Conservation (phyloP, 768 basidiomycete genomes). For the Daedalea quercina region DNA sequence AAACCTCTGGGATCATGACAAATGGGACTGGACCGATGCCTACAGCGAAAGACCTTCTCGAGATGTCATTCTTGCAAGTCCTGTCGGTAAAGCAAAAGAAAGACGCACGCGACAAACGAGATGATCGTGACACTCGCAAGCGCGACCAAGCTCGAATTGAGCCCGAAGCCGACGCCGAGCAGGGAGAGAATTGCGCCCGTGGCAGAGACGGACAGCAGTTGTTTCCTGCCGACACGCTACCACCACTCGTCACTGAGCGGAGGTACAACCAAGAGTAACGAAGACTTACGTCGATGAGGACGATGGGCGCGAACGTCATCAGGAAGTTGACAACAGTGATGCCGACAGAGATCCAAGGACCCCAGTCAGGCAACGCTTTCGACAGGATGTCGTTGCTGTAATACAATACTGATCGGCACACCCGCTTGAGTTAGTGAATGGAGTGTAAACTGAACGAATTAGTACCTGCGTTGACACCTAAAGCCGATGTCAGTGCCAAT, state of each 20-base stretch:
- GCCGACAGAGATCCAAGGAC: slow-evolving; percentile 76
- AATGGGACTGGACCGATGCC: slow-evolving; percentile 93
- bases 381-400: slow-evolving; percentile 87
- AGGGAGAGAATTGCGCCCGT: slow-evolving; percentile 62
- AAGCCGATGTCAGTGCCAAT: not conserved
- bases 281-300: slow-evolving; percentile 70
- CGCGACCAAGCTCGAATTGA: slow-evolving; percentile 52
- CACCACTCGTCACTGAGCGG: not conserved
- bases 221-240: slow-evolving; percentile 68
- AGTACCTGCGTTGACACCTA: slow-evolving; percentile 74
- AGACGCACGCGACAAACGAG: slow-evolving; percentile 70
- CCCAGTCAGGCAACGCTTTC: slow-evolving; percentile 70
- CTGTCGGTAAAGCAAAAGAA: not conserved
- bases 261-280: not conserved
- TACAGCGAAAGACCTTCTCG: slow-evolving; percentile 70
- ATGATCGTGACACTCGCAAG: slow-evolving; percentile 71
- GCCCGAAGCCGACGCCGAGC: slow-evolving; percentile 58
- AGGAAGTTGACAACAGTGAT: slow-evolving; percentile 80
- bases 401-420: slow-evolving; percentile 57
- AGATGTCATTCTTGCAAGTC: not conserved
- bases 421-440: not conserved
- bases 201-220: slow-evolving; percentile 61
- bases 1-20: slow-evolving; percentile 86
- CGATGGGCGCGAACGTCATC: slow-evolving; percentile 81
- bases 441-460: not conserved